Base-by-base conservation (phyloP, 176 grass and related monocot genomes). In the Olyra latifolia region DNA sequence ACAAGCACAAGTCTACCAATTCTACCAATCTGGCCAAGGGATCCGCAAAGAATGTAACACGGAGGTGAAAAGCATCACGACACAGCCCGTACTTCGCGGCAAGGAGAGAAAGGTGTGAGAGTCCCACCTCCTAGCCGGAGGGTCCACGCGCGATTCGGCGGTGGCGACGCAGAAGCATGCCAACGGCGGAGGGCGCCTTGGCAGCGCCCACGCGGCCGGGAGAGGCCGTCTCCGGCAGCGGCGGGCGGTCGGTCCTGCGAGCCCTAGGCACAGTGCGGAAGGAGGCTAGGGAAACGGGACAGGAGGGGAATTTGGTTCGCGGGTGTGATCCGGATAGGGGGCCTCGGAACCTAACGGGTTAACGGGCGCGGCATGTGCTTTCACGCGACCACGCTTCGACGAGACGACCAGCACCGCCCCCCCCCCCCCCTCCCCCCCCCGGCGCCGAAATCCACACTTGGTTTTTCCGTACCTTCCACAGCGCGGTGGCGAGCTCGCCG, bases 221-320 rank as follows among this genome's bases (percentile, higher is more conserved):
- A 50, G 78, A 53, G 16, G 13, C 30, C 24, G 12, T 40, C 85
- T 82, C 72, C 63, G 17, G 78, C 62, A 38, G 78, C 52, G 53
- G 22, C 55, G 71, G 57, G 72, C 48, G 32, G 64, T 30, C 17
- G 78, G 32, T 74, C 84, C 29, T 35, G 45, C 66, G 52, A 87
- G 79, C 79, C 88, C 79, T 83, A 78, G 83, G 78, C 44, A 68
- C 79, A 79, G 84, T 72, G 13, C 47, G 59, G 60, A 38, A 66
- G 42, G 30, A 44, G 46, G 70, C 78, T 60, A 72, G 49, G 27
- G 80, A 72, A 47, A 69, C 35, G 42, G 12, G 46, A 17, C 10
- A 40, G 61, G 15, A 23, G 74, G 72, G 35, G 48, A 63, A 72
- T 82, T 78, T 38, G 42, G 23, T 71, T 82, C 43, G 78, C 81